Evolutionary conservation across 2,329 filamentous ascomycete genomes (phyloP), one percentile per base, ranked within the genome.

Genomic region (Fusarium algeriense): DNA sequence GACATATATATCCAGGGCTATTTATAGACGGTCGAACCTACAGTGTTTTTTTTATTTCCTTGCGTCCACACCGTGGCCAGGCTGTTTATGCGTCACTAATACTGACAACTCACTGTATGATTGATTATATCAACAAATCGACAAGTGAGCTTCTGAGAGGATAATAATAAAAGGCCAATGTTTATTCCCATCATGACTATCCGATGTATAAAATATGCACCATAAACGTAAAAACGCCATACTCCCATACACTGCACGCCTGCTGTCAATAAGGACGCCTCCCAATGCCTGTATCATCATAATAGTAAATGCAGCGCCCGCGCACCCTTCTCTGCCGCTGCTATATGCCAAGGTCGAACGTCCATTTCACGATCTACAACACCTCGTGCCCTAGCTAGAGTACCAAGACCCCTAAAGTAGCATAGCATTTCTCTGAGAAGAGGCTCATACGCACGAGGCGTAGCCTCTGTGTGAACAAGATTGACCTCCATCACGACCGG

Each of bases 271-370:
- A 38, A 68, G 52, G 64, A 74, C 64, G 65, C 71, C 70, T 64
- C 35, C 53, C 61, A 62, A 64, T 69, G 63, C 58, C 48, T 56
- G 19, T 41, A 26, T 58, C 56, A 45, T 86, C 82, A 93, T 85
- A 91, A 87, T 75, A 91, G 80, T 75, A 88, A 83, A 79, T 90
- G 89, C 77, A 95, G 80, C 23, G 87, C 90, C 77, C 88, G 84
- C 7, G 90, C 89, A 4, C 88, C 91, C 80, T 91, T 91, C 80
- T 92, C 87, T 5, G 90, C 92, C 20, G 88, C 91, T 15, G 89
- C 91, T 65, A 95, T 83, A 83, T 95, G 93, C 91, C 93, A 93
- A 20, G 93, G 93, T 74, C 92, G 83, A n/a, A 90, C 85, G 76
- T 90, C 89, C 52, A 82, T 85, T 58, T 89, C 83, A 66, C 85